Conservation (phyloP, 2,329 filamentous ascomycete genomes). For the Colletotrichum spinosum region DNA sequence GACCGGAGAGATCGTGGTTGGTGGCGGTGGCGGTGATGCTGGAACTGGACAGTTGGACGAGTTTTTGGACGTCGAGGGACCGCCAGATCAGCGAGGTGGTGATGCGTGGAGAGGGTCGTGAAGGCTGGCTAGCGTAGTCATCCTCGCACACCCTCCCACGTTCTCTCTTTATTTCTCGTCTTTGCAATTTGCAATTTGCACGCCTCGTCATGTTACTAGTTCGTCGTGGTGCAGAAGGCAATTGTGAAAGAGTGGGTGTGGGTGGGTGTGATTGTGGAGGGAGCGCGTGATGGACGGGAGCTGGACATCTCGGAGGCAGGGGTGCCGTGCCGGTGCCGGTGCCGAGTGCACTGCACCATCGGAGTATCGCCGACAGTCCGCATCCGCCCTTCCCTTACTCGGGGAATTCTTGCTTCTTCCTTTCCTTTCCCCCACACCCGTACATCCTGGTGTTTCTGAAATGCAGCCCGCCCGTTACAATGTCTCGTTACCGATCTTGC, state of each 20-base stretch:
- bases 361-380: slow-evolving; percentile 27
- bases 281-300: slow-evolving; percentile 10
- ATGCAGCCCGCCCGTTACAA: no score
- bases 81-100: slow-evolving; percentile 10
- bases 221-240: slow-evolving; percentile 3
- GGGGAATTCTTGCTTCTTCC: slow-evolving; percentile 5
- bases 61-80: slow-evolving; percentile 24
- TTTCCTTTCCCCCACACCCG: not conserved
- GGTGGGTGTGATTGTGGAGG: not conserved
- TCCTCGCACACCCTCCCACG: not conserved
- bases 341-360: slow-evolving; percentile 4
- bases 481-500: no score
- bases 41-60: slow-evolving; percentile 10
- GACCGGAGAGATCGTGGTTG: not conserved
- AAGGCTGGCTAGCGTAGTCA: not conserved
- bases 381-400: slow-evolving; percentile 9
- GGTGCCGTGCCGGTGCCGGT: slow-evolving; percentile 9
- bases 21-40: no score
- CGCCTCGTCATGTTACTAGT: no score
- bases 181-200: not conserved
- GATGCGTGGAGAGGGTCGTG: slow-evolving; percentile 23
- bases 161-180: not conserved
- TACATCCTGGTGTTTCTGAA: no score
- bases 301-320: slow-evolving; percentile 31
- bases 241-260: not conserved